phyloP scores from a whole-genome alignment of 2,329 filamentous ascomycete species.

The Fusarium nelsonii region DNA sequence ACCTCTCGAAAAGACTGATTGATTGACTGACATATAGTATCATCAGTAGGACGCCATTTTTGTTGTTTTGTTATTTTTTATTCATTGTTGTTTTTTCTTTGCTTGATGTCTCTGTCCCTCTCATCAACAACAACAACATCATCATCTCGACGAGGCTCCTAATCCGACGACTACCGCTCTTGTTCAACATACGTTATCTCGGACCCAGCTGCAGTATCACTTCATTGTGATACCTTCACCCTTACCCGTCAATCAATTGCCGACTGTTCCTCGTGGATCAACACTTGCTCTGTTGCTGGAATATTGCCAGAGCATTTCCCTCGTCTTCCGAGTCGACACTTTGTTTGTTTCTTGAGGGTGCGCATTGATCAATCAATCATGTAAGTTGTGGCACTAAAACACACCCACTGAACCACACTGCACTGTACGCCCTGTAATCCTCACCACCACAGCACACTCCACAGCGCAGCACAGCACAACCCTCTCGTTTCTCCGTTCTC shows the following conservation, averaged over 20 bases:
- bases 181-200: constrained; percentile 18
- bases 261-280: constrained; percentile 37
- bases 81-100: constrained; percentile 7
- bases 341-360: constrained; percentile 28
- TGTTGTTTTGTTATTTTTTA: constrained; percentile 22
- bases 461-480: background rate
- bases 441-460: constrained; percentile 7
- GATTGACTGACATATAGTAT: constrained; percentile 43
- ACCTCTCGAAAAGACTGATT: constrained; percentile 36
- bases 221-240: constrained; percentile 34
- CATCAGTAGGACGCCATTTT: constrained; percentile 37
- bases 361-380: constrained; percentile 30
- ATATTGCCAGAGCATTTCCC: constrained; percentile 53
- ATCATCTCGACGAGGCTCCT: constrained; percentile 20
- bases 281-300: constrained; percentile 54
- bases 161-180: constrained; percentile 30
- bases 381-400: constrained; percentile 39
- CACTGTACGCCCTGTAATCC: constrained; percentile 16
- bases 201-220: constrained; percentile 35
- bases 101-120: constrained; percentile 6
- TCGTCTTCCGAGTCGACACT: constrained; percentile 33
- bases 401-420: constrained; percentile 14
- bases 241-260: constrained; percentile 28
- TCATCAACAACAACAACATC: background rate
- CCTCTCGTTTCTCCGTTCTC: background rate